phyloP scores from a whole-genome alignment of 2,329 filamentous ascomycete genomes.

The Ascochyta pisi region DNA sequence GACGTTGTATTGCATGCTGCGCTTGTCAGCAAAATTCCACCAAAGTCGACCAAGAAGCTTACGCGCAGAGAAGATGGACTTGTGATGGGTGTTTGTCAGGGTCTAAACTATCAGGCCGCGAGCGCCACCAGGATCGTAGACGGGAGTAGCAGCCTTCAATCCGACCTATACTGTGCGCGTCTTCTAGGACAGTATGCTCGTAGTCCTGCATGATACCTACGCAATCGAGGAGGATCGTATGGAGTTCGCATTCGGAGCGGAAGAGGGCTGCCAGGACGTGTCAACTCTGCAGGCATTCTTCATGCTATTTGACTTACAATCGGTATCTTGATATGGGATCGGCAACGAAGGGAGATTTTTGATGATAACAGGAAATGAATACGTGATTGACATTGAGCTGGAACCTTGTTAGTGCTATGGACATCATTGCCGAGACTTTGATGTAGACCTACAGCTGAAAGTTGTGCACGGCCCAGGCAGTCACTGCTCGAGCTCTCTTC shows the following conservation, averaged over 20 bases:
- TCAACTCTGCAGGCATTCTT: background rate
- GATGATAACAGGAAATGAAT: constrained; percentile 32
- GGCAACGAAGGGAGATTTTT: constrained; percentile 29
- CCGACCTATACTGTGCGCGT: constrained; percentile 21
- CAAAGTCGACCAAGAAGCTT: constrained; percentile 4
- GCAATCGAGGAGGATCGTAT: constrained; percentile 35
- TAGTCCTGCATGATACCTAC: constrained; percentile 21
- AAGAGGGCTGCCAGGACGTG: constrained; percentile 29
- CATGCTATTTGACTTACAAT: constrained; percentile 23
- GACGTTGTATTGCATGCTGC: constrained; percentile 38
- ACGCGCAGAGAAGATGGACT: constrained; percentile 39
- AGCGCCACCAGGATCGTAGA: constrained; percentile 34
- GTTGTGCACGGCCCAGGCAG: constrained; percentile 42
- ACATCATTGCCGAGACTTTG: no score
- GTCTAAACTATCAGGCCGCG: constrained; percentile 23
- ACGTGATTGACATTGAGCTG: constrained; percentile 39
- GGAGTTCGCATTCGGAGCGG: constrained; percentile 35
- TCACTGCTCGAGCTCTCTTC: constrained; percentile 32
- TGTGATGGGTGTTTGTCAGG: constrained; percentile 31
- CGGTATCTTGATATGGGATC: constrained; percentile 31
- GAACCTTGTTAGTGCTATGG: constrained; percentile 3
- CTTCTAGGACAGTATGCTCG: constrained; percentile 7
- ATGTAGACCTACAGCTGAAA: constrained; percentile 37
- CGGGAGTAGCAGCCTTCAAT: constrained; percentile 32
- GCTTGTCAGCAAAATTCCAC: constrained; percentile 11